Evolutionary conservation across 352 stramenopile species (phyloP).

Genomic region (Salisapilia sapeloensis): DNA sequence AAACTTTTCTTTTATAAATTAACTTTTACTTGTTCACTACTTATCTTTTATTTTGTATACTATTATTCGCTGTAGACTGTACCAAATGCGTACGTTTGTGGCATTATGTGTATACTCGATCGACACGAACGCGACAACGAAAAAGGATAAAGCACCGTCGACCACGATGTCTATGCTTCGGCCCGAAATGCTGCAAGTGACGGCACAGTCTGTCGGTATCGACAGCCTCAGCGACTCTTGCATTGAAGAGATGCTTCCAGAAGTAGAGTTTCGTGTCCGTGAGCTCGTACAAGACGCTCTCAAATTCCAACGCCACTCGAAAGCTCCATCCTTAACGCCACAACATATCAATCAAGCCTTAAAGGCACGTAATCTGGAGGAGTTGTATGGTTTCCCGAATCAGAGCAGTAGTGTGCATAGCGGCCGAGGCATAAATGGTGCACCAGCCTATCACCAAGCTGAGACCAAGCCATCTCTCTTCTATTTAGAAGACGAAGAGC

Average conservation of each 20-base stretch:
- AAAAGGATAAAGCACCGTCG: too few relatives aligned
- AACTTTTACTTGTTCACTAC: too few relatives aligned
- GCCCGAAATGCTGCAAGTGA: constrained; percentile 45
- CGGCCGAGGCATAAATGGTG: too few relatives aligned
- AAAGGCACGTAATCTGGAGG: constrained; percentile 51
- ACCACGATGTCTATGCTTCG: constrained; percentile 56
- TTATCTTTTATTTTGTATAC: too few relatives aligned
- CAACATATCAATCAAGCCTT: constrained; percentile 67
- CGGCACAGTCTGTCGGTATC: constrained; percentile 57
- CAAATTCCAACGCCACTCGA: constrained; percentile 68
- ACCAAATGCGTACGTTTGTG: too few relatives aligned
- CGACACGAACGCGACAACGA: too few relatives aligned
- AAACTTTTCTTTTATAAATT: too few relatives aligned
- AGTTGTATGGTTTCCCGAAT: constrained; percentile 1
- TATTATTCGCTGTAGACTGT: too few relatives aligned
- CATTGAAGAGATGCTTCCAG: constrained; percentile 42
- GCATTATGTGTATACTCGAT: too few relatives aligned
- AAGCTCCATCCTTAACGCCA: constrained; percentile 30
- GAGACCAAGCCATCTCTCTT: constrained; percentile 37
- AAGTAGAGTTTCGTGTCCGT: constrained; percentile 67
- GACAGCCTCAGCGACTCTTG: constrained; percentile 49
- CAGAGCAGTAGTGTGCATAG: neutral
- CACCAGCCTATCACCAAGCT: too few relatives aligned
- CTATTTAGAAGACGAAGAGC: constrained; percentile 57
- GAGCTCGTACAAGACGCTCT: constrained; percentile 74